Percentiles rank a stretch among this genome's conserved stretches.
phyloP scores from a whole-genome alignment of 129 eudicot species.

The Chrysanthemum seticuspe region DNA sequence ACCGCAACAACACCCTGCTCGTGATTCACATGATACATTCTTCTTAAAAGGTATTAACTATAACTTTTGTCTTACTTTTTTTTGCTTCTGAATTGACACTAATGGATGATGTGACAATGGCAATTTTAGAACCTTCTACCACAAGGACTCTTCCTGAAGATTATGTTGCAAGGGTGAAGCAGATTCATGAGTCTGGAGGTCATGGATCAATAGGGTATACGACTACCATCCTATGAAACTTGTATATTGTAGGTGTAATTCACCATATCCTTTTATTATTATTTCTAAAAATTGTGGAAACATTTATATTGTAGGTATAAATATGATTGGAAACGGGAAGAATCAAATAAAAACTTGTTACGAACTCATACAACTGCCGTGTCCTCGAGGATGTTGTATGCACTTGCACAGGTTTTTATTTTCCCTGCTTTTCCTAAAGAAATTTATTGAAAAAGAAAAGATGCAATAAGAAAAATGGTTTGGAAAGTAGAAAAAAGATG shows the following conservation, averaged over 20 bases:
- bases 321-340: conserved; percentile 19
- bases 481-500: neutral
- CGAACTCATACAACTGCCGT: conserved; percentile 21
- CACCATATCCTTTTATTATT: neutral
- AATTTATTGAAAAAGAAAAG: neutral
- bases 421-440: neutral
- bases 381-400: conserved; percentile 76
- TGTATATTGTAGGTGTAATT: neutral
- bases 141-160: conserved; percentile 89
- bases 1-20: conserved; percentile 99
- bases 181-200: conserved; percentile 93
- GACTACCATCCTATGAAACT: neutral
- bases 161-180: conserved; percentile 85
- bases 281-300: neutral
- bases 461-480: conserved; percentile 1
- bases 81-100: conserved; percentile 4
- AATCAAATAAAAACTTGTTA: conserved; percentile 18
- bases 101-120: conserved; percentile 21
- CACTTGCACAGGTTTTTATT: conserved; percentile 73
- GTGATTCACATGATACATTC: conserved; percentile 99
- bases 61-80: neutral
- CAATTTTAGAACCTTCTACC: conserved; percentile 73
- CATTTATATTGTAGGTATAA: conserved; percentile 56
- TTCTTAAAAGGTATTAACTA: conserved; percentile 63
- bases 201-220: conserved; percentile 92